phyloP scores from a whole-genome alignment of 202 grass and related monocot species.

The Musa balbisiana region DNA sequence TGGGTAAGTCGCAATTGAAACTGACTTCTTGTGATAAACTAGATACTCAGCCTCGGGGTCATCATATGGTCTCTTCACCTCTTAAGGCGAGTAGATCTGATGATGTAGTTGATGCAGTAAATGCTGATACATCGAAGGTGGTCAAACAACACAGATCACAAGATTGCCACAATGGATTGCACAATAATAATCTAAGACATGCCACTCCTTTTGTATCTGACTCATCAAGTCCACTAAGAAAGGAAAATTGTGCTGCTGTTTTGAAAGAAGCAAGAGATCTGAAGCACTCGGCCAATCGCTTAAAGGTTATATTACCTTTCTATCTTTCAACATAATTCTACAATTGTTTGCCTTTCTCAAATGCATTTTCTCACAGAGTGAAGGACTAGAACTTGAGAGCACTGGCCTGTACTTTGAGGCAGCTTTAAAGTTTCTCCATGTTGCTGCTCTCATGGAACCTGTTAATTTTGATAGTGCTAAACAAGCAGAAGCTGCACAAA shows the following conservation, averaged over 20 bases:
- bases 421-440: slow-evolving; percentile 94
- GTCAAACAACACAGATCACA: slow-evolving; percentile 39
- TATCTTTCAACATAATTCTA: neutral
- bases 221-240: slow-evolving; percentile 57
- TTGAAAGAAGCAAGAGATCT: slow-evolving; percentile 82
- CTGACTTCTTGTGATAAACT: slow-evolving; percentile 38
- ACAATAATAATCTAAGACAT: slow-evolving; percentile 40
- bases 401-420: slow-evolving; percentile 84
- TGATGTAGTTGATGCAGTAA: slow-evolving; percentile 29
- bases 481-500: slow-evolving; percentile 63
- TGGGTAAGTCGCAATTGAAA: slow-evolving; percentile 39
- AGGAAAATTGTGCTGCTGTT: slow-evolving; percentile 50
- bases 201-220: slow-evolving; percentile 43
- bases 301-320: slow-evolving; percentile 49
- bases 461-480: slow-evolving; percentile 60
- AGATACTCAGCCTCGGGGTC: slow-evolving; percentile 33
- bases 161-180: slow-evolving; percentile 56
- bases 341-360: neutral
- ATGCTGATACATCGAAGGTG: slow-evolving; percentile 49
- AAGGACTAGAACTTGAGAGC: slow-evolving; percentile 76
- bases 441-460: slow-evolving; percentile 71
- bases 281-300: slow-evolving; percentile 92
- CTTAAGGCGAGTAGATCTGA: slow-evolving; percentile 45
- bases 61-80: slow-evolving; percentile 37
- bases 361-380: slow-evolving; percentile 39